These are phyloP conservation scores for Artemisia tridentata DNA, from an alignment of 129 eudicot genomes.

Conservation along the genomic window DNA sequence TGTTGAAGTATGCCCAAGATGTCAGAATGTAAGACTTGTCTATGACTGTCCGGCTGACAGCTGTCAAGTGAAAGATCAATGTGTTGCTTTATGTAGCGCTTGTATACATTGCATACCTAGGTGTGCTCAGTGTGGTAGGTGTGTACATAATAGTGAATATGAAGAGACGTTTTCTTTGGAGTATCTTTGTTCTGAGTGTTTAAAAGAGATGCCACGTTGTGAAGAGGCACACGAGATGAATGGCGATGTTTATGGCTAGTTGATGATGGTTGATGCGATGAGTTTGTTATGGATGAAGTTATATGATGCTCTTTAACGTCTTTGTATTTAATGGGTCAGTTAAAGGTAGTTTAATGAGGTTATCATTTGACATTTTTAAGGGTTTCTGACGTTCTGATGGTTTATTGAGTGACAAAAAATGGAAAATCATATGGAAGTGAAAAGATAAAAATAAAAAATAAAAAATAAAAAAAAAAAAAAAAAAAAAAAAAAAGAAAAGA, in stretches of 20 bases:
- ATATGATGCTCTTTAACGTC: background rate
- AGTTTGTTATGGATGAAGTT: slow-evolving; percentile 5
- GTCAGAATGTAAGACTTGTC: slow-evolving; percentile 70
- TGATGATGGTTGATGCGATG: background rate
- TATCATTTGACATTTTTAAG: background rate
- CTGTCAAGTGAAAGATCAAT: slow-evolving; percentile 48
- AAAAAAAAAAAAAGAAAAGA: too few relatives aligned
- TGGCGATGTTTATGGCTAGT: slow-evolving; percentile 17
- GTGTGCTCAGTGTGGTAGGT: slow-evolving; percentile 74
- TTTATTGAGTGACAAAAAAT: too few relatives aligned
- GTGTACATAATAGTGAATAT: slow-evolving; percentile 51
- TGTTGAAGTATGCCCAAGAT: slow-evolving; percentile 69
- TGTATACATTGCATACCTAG: slow-evolving; percentile 74
- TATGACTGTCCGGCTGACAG: slow-evolving; percentile 75
- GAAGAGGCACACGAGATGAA: slow-evolving; percentile 30
- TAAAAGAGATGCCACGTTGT: slow-evolving; percentile 31
- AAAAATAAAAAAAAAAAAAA: too few relatives aligned
- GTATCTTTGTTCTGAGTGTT: slow-evolving; percentile 55
- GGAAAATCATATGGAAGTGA: too few relatives aligned
- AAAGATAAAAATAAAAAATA: too few relatives aligned
- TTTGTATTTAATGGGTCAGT: background rate
- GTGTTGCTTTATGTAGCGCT: slow-evolving; percentile 58
- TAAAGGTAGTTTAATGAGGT: background rate
- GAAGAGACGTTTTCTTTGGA: slow-evolving; percentile 79
- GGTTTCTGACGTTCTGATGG: background rate